Evolutionary conservation across 2,329 filamentous ascomycete species (phyloP).

Genomic region (Coniochaeta sp.): DNA sequence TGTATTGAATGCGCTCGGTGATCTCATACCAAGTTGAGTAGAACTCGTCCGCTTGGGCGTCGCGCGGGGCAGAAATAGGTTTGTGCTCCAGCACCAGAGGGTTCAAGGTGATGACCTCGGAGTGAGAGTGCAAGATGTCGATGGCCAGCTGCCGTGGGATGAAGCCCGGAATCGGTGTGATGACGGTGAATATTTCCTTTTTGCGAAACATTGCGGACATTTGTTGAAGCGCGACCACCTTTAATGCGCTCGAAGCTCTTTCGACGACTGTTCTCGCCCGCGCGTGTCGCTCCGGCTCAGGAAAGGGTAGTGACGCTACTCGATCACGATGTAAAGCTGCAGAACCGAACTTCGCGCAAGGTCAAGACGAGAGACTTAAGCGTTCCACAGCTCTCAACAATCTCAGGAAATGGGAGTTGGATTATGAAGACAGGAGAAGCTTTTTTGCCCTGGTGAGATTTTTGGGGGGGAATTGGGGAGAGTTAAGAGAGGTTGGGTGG

Average conservation of each 20-base stretch:
- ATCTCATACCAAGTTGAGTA: constrained; percentile 73
- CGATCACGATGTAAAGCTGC: background rate
- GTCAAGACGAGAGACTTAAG: background rate
- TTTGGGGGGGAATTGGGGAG: background rate
- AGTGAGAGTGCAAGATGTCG: constrained; percentile 64
- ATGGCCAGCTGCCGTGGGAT: constrained; percentile 66
- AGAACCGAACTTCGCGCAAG: background rate
- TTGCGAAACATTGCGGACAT: constrained; percentile 43
- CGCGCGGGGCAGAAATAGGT: constrained; percentile 57
- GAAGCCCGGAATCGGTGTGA: constrained; percentile 63
- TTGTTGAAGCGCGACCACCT: background rate
- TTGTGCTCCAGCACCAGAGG: constrained; percentile 59
- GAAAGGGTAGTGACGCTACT: background rate
- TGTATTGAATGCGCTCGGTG: constrained; percentile 58
- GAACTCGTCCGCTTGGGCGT: constrained; percentile 62
- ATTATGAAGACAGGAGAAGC: background rate
- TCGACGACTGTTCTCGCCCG: background rate
- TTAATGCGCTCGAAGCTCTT: background rate
- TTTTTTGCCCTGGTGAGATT: background rate
- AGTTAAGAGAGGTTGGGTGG: background rate
- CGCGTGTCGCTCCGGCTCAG: background rate
- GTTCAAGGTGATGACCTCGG: constrained; percentile 64
- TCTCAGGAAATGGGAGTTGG: background rate
- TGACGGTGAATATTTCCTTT: constrained; percentile 59
- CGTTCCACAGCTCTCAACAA: background rate